Evolutionary conservation across 768 basidiomycete species (phyloP), one percentile per base, ranked within the genome.

Genomic region (Pleurotus tuoliensis): DNA sequence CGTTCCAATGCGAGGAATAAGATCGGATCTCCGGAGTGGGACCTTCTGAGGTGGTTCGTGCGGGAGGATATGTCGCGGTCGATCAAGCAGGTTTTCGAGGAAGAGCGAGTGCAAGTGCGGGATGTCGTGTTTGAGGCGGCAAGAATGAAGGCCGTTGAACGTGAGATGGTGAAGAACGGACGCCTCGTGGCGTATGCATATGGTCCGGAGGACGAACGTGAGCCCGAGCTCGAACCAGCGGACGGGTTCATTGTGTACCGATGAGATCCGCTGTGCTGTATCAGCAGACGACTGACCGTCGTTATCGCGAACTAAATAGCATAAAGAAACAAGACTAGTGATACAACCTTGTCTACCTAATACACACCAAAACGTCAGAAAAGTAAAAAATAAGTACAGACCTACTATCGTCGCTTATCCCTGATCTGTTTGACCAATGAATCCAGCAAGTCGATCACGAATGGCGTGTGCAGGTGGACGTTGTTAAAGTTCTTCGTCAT

Each of bases 141-240:
- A 37, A 37, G 38, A 9, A 30, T 50, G 27, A 15, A 37, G 24
- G 24, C n/a, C 12, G 38, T 34, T 27, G 48, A 50, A 37, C 38
- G 30, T n/a, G 25, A 50, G 30, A 13, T 50, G 27, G n/a, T 27
- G 27, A 34, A 9, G 48, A 50, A 13, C 22, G 48, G 48, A n/a
- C 25, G 25, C 15, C 38, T 27, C 9, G 48, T 50, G 16, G 13
- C 38, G 6, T 50, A 50, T 9, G 34, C 30, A n/a, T 50, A n/a
- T 8, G 48, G 38, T 7, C 30, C 30, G 9, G 48, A 50, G 30
- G 48, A 50, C 15, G 48, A 88, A 68, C 3, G 8, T 34, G 30
- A 34, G 2, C 9, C 11, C 8, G 30, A 34, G 8, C 30, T 34
- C 11, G 8, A 34, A 34, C 30, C 30, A 34, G 30, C 30, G 8